Conservation (phyloP, 306 rosid genomes). For the Lathyrus tuberosus region DNA sequence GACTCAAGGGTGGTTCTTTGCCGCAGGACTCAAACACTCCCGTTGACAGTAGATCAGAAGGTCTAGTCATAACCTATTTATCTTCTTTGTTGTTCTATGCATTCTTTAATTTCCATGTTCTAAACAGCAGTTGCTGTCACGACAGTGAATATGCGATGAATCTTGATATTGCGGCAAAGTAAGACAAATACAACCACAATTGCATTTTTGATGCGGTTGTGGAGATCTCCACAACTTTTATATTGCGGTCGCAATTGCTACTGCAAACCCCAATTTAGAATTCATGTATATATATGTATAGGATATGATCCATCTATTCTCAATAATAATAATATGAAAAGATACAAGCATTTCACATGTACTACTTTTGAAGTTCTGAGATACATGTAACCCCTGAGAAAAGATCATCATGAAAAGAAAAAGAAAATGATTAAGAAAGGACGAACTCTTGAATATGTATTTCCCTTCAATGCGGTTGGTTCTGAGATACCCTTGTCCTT, state of each 20-base stretch:
- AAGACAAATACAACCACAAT: background rate
- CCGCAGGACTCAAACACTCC: slow-evolving; percentile 74
- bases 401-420: background rate
- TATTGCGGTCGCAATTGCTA: background rate
- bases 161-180: background rate
- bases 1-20: slow-evolving; percentile 84
- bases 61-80: slow-evolving; percentile 41
- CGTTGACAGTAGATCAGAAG: slow-evolving; percentile 92
- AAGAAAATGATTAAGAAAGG: background rate
- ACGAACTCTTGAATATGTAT: too few species aligned
- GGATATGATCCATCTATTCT: background rate
- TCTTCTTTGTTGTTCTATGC: slow-evolving; percentile 25
- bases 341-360: slow-evolving; percentile 12
- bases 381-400: slow-evolving; percentile 27
- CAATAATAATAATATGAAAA: slow-evolving; percentile 6
- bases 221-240: background rate
- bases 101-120: background rate
- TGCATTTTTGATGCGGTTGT: background rate
- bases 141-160: background rate
- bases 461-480: slow-evolving; percentile 9
- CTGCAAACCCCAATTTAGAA: background rate
- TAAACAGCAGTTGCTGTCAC: background rate
- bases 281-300: background rate
- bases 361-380: slow-evolving; percentile 23
- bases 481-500: slow-evolving; percentile 42